A percentile compares a stretch with the other conserved stretches of the same genome.
phyloP scores from a whole-genome alignment of 2,329 filamentous ascomycete species.

The Pseudogymnoascus sp. region DNA sequence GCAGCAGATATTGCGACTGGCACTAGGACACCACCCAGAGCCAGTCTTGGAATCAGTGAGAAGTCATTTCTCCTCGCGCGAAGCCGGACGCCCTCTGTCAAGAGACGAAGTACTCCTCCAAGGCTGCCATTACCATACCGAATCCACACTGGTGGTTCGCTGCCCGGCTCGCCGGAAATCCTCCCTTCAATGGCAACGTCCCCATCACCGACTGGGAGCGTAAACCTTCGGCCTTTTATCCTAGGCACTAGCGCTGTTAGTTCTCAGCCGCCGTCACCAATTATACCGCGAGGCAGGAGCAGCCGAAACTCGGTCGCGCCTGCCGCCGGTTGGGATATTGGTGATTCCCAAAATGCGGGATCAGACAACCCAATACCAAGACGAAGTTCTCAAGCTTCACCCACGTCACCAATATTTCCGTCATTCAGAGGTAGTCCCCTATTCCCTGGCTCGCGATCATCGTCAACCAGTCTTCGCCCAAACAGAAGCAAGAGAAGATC shows the following conservation, averaged over 20 bases:
- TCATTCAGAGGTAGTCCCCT: background rate
- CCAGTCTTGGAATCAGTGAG: background rate
- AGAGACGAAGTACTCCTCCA: background rate
- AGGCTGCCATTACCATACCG: conserved; percentile 1
- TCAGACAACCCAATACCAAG: background rate
- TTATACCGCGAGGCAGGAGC: conserved; percentile 1
- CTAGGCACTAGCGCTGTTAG: background rate
- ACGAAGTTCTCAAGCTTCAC: background rate
- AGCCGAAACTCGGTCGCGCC: background rate
- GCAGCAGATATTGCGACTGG: background rate
- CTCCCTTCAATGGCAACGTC: background rate
- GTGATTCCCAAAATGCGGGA: background rate
- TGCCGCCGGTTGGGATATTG: background rate
- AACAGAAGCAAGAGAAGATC: background rate
- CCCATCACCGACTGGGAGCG: background rate
- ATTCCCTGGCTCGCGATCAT: background rate
- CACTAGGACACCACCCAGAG: background rate
- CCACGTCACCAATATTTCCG: conserved; percentile 3
- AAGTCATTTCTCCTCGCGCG: background rate
- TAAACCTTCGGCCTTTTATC: background rate
- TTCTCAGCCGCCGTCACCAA: background rate
- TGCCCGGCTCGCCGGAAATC: background rate
- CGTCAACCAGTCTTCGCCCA: background rate
- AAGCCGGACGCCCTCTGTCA: background rate
- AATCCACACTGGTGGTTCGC: background rate